These are phyloP conservation scores for Pythium coloratum DNA, from an alignment of 352 stramenopile species.

Conservation along the genomic window DNA sequence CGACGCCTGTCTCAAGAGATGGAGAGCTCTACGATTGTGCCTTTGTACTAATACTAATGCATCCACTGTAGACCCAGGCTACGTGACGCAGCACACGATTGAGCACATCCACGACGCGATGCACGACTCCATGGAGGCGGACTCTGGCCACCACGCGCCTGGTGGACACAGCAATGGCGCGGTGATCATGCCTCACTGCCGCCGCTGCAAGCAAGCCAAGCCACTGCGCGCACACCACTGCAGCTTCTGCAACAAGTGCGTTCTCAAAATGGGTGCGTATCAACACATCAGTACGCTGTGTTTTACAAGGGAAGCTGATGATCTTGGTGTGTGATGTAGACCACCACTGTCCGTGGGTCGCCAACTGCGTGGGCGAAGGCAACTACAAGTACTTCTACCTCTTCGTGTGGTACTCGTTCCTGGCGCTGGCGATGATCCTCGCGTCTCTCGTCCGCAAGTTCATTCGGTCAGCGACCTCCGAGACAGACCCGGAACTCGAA, in stretches of 20 bases:
- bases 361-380: conserved; percentile 76
- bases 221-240: conserved; percentile 84
- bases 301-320: neutral
- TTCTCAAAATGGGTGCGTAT: conserved; percentile 80
- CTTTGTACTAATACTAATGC: neutral
- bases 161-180: neutral
- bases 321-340: conserved; percentile 49
- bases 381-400: conserved; percentile 91
- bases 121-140: conserved; percentile 62
- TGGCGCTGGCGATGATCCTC: conserved; percentile 63
- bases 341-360: conserved; percentile 98
- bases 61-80: conserved; percentile 60
- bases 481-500: conserved; percentile 31
- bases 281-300: too few relatives aligned
- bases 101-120: conserved; percentile 60
- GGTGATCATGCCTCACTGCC: conserved; percentile 39
- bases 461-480: conserved; percentile 24
- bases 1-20: neutral
- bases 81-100: conserved; percentile 65
- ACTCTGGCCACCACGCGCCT: conserved; percentile 13
- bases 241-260: conserved; percentile 84
- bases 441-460: conserved; percentile 58
- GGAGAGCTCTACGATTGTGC: too few relatives aligned
- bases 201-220: conserved; percentile 69
- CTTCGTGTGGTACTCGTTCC: conserved; percentile 78